Evolutionary conservation across 2,329 filamentous ascomycete species (phyloP).

Genomic region (Colletotrichum agaves): DNA sequence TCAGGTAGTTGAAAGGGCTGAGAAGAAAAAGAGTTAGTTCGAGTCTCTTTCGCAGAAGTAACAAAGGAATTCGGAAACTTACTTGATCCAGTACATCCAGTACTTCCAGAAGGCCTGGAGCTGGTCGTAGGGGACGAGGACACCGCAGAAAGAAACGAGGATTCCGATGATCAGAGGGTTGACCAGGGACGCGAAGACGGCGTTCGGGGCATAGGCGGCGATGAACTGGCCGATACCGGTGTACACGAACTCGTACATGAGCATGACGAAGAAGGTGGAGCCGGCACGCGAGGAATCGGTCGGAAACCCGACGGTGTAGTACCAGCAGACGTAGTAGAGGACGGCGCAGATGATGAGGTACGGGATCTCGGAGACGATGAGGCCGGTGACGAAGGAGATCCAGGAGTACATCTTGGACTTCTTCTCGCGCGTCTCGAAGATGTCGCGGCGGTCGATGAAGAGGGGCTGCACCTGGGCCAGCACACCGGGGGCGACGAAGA

Average conservation of each 20-base stretch:
- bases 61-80: neutral
- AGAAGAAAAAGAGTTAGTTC: neutral
- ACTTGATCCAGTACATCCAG: slow-evolving; percentile 52
- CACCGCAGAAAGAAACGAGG: slow-evolving; percentile 78
- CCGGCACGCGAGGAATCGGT: slow-evolving; percentile 57
- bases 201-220: slow-evolving; percentile 71
- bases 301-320: slow-evolving; percentile 67
- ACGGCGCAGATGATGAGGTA: slow-evolving; percentile 57
- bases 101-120: slow-evolving; percentile 75
- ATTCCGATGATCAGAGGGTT: slow-evolving; percentile 67
- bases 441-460: slow-evolving; percentile 66
- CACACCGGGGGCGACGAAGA: slow-evolving; percentile 69
- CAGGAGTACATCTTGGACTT: slow-evolving; percentile 71
- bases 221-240: slow-evolving; percentile 71
- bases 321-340: slow-evolving; percentile 66
- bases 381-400: slow-evolving; percentile 66
- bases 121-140: slow-evolving; percentile 73
- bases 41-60: neutral
- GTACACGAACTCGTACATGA: slow-evolving; percentile 70
- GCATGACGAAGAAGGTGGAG: slow-evolving; percentile 63
- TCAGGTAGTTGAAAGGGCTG: slow-evolving; percentile 71
- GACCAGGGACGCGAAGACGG: slow-evolving; percentile 66
- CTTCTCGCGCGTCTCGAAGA: slow-evolving; percentile 69
- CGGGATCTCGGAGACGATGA: slow-evolving; percentile 60
- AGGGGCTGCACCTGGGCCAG: slow-evolving; percentile 69